These are phyloP conservation scores for Jamesozyma gamospora DNA, from an alignment of 805 yeast species.

Conservation along the genomic window DNA sequence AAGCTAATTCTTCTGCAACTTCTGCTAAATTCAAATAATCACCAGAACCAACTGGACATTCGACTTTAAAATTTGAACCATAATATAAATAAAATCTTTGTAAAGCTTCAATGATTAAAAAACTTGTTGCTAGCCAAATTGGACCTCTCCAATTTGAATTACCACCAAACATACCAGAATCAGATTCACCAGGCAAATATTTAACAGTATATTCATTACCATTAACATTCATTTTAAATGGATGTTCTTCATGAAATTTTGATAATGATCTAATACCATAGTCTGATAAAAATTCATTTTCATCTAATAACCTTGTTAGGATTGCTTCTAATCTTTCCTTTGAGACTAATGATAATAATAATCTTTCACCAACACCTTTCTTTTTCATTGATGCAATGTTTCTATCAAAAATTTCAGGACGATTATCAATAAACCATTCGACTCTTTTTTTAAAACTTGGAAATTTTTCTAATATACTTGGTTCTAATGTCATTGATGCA, in stretches of 20 bases:
- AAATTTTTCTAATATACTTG: constrained; percentile 65
- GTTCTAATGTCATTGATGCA: constrained; percentile 83
- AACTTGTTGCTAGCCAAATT: constrained; percentile 91
- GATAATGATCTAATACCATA: constrained; percentile 87
- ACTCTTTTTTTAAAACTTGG: constrained; percentile 77
- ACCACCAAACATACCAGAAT: constrained; percentile 91
- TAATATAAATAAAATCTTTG: constrained; percentile 83
- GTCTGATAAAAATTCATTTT: constrained; percentile 71
- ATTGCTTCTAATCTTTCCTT: constrained; percentile 71
- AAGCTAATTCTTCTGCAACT: constrained; percentile 85
- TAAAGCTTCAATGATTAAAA: constrained; percentile 73
- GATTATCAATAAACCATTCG: constrained; percentile 72
- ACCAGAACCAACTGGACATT: constrained; percentile 86
- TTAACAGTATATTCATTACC: constrained; percentile 62
- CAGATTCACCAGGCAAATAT: constrained; percentile 82
- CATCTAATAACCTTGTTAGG: constrained; percentile 72
- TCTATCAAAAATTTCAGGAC: constrained; percentile 59
- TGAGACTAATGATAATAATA: constrained; percentile 69
- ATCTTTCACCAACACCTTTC: constrained; percentile 75
- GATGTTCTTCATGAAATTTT: constrained; percentile 74
- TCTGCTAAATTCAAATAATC: constrained; percentile 69
- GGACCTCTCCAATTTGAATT: constrained; percentile 98
- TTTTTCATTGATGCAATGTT: constrained; percentile 81
- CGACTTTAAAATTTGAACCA: constrained; percentile 76
- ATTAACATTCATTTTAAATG: constrained; percentile 75